phyloP scores from a whole-genome alignment of 2,329 filamentous ascomycete species.

The Aspergillus pseudoterreus region DNA sequence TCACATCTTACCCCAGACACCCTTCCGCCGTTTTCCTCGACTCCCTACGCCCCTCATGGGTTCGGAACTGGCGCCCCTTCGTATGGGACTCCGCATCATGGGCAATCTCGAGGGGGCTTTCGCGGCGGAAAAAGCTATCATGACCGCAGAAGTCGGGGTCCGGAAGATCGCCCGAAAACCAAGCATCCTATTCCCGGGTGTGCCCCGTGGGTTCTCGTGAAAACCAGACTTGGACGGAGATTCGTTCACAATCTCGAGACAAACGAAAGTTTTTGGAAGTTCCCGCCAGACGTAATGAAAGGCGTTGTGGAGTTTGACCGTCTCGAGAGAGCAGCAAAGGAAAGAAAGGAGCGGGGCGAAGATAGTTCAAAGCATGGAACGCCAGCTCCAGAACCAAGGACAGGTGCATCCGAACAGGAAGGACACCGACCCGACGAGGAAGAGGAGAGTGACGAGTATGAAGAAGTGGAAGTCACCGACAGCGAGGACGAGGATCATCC shows the following conservation, averaged over 20 bases:
- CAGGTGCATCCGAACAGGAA: conserved; percentile 5
- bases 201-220: conserved; percentile 87
- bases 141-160: conserved; percentile 62
- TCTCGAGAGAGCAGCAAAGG: conserved; percentile 68
- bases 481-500: conserved; percentile 52
- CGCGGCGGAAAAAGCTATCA: conserved; percentile 54
- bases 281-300: conserved; percentile 80
- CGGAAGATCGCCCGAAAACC: conserved; percentile 73
- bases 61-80: conserved; percentile 13
- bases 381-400: conserved; percentile 14
- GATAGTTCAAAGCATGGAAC: conserved; percentile 19
- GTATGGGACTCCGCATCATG: conserved; percentile 25
- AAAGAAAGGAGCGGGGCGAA: conserved; percentile 46
- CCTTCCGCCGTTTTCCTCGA: conserved; percentile 34
- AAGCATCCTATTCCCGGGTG: conserved; percentile 75
- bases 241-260: conserved; percentile 88
- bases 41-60: conserved; percentile 29
- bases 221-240: conserved; percentile 80
- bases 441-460: conserved; percentile 64
- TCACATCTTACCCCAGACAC: conserved; percentile 34
- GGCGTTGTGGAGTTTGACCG: conserved; percentile 65
- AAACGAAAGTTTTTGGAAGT: conserved; percentile 90
- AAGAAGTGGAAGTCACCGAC: conserved; percentile 71
- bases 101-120: conserved; percentile 44
- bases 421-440: conserved; percentile 21